Percentiles rank a stretch among this genome's conserved stretches.
These are phyloP conservation scores for Pythium rhizo-oryzae DNA, from an alignment of 352 stramenopile species.

Conservation along the genomic window DNA sequence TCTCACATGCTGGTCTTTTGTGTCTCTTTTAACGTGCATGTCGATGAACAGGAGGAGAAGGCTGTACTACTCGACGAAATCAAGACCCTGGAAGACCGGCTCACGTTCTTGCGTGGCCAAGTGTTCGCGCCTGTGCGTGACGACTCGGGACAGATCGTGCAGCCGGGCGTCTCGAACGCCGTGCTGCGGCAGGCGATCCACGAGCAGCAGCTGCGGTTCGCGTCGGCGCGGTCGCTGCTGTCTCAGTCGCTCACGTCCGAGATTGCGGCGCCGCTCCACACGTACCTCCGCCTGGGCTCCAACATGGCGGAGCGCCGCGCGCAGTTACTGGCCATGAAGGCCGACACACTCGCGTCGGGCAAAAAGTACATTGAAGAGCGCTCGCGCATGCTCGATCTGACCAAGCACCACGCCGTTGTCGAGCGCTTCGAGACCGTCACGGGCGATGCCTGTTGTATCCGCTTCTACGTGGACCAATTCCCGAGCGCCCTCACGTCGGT, in stretches of 20 bases:
- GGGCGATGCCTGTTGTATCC: constrained; percentile 52
- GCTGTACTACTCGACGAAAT: constrained; percentile 20
- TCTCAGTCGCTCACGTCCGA: constrained; percentile 28
- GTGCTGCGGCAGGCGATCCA: constrained; percentile 25
- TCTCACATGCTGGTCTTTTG: neutral
- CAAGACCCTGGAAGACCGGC: constrained; percentile 14
- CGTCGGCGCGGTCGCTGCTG: constrained; percentile 19
- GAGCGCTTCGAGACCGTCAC: constrained; percentile 49
- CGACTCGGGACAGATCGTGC: constrained; percentile 6
- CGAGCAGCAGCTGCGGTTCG: constrained; percentile 31
- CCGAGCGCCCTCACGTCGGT: constrained; percentile 36
- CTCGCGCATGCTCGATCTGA: constrained; percentile 38
- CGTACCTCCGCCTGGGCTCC: constrained; percentile 41
- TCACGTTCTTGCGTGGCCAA: constrained; percentile 24
- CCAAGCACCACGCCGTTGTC: constrained; percentile 41
- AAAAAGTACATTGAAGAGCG: constrained; percentile 45
- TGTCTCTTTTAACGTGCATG: neutral
- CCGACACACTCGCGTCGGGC: constrained; percentile 29
- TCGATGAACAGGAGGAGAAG: constrained; percentile 20
- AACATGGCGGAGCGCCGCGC: constrained; percentile 35
- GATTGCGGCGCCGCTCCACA: constrained; percentile 21
- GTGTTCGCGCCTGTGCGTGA: constrained; percentile 23
- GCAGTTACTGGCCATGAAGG: constrained; percentile 38
- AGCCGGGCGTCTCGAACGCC: constrained; percentile 23
- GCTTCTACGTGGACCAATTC: constrained; percentile 58